Evolutionary conservation across 495 filamentous ascomycete species (phyloP), one percentile per base, ranked within the genome.

Genomic region (Podospora conica): DNA sequence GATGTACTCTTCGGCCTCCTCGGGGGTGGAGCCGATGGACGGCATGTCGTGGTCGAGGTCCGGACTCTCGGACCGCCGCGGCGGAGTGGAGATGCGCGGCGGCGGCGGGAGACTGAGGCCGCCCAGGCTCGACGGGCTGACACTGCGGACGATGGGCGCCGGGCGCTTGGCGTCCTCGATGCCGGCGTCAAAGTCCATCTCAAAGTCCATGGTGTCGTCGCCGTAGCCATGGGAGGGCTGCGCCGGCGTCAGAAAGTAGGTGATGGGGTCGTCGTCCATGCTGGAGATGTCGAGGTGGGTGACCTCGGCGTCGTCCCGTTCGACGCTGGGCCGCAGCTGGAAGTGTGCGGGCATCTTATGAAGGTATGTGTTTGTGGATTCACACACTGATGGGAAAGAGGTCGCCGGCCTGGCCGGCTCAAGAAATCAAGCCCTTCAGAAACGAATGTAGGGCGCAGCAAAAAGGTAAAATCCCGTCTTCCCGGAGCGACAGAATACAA

Each of bases 161-260:
- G 77, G 79, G 54, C 75, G 77, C 63, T 75, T 81, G 48, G 74
- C 68, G 67, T 83, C 78, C 66, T 82, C 81, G 66, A 83, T 83
- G 22, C 81, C 81, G 20, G 81, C 81, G 63, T 83, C 81, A 60
- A 82, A 82, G 48, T 82, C 79, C 70, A 83, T 80, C 57, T 73
- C 70, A 61, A 82, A 81, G 60, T 82, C 79, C 71, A 83, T 78
- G 58, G 68, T 69, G 24, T 80, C 75, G 58, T 77, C 74, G 6
- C 74, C 69, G 11, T 74, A 75, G n/a, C 73, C 72, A 25, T 77
- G 70, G 18, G 68, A 66, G 1, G 71, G 69, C 0, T 77, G 74
- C 1, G 76, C 71, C 1, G 81, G 80, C 11, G 81, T 82, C n/a
- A 82, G 74, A 66, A 83, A 83, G 67, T 80, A 83, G 66, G 77